A percentile compares a stretch with the other conserved stretches of the same genome.
These are phyloP conservation scores for Saccharomycopsis microspora DNA, from an alignment of 805 yeast species.

Conservation along the genomic window DNA sequence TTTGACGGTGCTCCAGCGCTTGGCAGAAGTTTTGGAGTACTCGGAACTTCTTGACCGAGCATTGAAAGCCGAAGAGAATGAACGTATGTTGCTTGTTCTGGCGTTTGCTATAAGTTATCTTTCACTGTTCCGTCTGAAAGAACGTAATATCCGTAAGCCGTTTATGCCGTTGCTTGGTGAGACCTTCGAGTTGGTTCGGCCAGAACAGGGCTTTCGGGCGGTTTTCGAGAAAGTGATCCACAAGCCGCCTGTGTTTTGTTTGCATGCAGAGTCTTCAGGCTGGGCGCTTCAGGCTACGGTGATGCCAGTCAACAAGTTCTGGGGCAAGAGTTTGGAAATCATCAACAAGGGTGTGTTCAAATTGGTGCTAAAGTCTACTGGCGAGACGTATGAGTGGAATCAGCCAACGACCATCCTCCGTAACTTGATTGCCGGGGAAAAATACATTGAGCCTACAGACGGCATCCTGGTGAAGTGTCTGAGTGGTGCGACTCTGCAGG, in stretches of 20 bases:
- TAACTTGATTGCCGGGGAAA: constrained; percentile 89
- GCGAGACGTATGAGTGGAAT: constrained; percentile 64
- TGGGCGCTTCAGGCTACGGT: constrained; percentile 66
- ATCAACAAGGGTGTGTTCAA: constrained; percentile 60
- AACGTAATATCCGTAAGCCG: constrained; percentile 76
- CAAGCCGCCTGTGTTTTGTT: constrained; percentile 77
- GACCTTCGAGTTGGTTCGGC: constrained; percentile 81
- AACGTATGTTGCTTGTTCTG: constrained; percentile 56
- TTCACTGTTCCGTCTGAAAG: constrained; percentile 61
- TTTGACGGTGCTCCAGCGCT: constrained; percentile 64
- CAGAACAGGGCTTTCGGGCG: constrained; percentile 64
- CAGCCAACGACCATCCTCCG: constrained; percentile 78
- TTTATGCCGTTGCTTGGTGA: constrained; percentile 93
- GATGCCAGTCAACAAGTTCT: constrained; percentile 74
- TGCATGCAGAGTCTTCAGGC: constrained; percentile 54
- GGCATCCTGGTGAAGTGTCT: constrained; percentile 56
- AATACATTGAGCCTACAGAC: constrained; percentile 79
- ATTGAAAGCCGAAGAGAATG: constrained; percentile 36
- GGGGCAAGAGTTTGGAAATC: constrained; percentile 90
- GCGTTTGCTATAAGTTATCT: constrained; percentile 72
- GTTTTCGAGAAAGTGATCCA: constrained; percentile 82
- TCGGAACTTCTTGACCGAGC: constrained; percentile 56
- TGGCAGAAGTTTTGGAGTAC: constrained; percentile 75
- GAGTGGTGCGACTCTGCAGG: constrained; percentile 55
- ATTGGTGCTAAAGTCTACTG: constrained; percentile 44